phyloP scores from a whole-genome alignment of 1,284 basidiomycete genomes.

The Ganoderma sinense region DNA sequence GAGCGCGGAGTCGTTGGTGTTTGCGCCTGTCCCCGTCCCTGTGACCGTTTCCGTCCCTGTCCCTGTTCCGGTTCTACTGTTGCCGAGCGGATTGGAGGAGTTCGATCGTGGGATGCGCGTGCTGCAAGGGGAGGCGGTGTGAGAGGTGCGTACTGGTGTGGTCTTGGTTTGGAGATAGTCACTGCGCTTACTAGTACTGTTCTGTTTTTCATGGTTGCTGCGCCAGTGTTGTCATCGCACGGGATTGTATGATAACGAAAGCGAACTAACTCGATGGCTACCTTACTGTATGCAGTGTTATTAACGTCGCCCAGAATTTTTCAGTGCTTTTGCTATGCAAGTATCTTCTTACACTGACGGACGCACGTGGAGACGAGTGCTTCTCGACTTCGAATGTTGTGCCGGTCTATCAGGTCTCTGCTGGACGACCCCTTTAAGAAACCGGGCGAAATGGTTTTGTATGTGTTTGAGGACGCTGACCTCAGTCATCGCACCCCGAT shows the following conservation, averaged over 20 bases:
- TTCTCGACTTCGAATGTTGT: background rate
- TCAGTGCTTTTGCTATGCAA: background rate
- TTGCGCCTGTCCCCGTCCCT: background rate
- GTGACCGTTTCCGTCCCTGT: no score
- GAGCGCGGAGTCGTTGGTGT: background rate
- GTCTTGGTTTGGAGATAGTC: background rate
- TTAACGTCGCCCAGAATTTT: background rate
- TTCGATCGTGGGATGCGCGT: background rate
- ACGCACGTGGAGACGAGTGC: background rate
- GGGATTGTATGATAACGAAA: background rate
- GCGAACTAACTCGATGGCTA: background rate
- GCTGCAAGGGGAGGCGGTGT: background rate
- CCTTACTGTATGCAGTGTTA: slow-evolving; percentile 1
- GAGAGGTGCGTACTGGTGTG: background rate
- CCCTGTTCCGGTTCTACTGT: background rate
- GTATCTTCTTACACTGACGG: background rate
- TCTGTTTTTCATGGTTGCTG: background rate
- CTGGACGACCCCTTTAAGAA: no score
- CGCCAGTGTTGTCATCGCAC: background rate
- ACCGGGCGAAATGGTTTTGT: no score
- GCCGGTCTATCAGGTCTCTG: background rate
- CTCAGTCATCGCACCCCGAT: no score
- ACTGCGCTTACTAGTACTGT: background rate
- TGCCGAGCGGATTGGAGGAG: background rate
- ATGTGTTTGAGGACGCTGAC: no score